A percentile compares a stretch with the other conserved stretches of the same genome.
These are phyloP conservation scores for Mycena rosella DNA, from an alignment of 768 basidiomycete species.

Conservation along the genomic window DNA sequence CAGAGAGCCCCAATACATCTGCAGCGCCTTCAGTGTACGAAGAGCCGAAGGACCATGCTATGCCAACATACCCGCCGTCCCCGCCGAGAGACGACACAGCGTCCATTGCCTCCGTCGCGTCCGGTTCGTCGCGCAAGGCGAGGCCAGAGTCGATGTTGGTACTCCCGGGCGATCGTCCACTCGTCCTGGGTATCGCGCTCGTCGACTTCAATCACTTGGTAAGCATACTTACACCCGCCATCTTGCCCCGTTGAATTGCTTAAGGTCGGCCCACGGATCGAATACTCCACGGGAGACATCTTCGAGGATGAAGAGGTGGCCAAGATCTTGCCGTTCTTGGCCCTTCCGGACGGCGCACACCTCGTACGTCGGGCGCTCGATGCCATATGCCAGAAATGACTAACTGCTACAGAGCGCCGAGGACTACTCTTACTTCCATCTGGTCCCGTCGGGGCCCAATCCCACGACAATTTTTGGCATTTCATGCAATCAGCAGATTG, in stretches of 20 bases:
- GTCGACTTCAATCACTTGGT: conserved; percentile 97
- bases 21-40: conserved; percentile 62
- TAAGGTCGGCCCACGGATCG: conserved; percentile 93
- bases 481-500: conserved; percentile 97
- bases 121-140: conserved; percentile 75
- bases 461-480: conserved; percentile 95
- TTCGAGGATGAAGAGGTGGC: conserved; percentile 88
- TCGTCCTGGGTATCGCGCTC: conserved; percentile 90
- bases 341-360: conserved; percentile 97
- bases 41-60: conserved; percentile 47
- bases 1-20: conserved; percentile 66
- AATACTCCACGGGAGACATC: conserved; percentile 83
- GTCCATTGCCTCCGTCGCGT: conserved; percentile 73
- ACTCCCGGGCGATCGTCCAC: conserved; percentile 66
- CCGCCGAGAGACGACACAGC: conserved; percentile 62
- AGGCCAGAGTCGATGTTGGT: conserved; percentile 85
- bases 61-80: conserved; percentile 73
- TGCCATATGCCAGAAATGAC: conserved; percentile 23
- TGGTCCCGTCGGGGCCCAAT: conserved; percentile 78
- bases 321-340: conserved; percentile 93
- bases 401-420: conserved; percentile 73
- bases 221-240: conserved; percentile 43
- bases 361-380: conserved; percentile 65
- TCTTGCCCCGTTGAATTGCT: conserved; percentile 31
- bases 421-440: conserved; percentile 97